A percentile compares a stretch with the other conserved stretches of the same genome.
These are phyloP conservation scores for Cercospora sojina DNA, from an alignment of 2,329 filamentous ascomycete genomes.

Conservation along the genomic window DNA sequence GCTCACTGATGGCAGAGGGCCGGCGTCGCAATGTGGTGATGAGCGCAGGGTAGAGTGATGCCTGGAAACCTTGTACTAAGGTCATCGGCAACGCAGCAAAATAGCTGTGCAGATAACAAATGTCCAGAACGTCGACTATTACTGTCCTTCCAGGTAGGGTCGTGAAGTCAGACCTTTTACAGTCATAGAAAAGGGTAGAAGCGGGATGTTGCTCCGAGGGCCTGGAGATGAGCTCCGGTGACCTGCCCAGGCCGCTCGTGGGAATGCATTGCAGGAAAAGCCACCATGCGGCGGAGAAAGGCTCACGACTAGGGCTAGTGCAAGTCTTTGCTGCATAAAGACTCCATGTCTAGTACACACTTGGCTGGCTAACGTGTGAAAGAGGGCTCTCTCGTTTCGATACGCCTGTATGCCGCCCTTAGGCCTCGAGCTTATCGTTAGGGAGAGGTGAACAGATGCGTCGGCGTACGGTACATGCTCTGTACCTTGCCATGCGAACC, in stretches of 20 bases:
- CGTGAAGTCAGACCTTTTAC: not conserved
- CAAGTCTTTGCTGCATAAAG: not conserved
- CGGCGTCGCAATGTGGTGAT: not conserved
- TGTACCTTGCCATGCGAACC: not conserved
- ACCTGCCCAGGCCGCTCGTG: not conserved
- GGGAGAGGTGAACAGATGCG: not conserved
- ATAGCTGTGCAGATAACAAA: not conserved
- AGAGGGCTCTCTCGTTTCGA: not conserved
- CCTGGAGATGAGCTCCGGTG: not conserved
- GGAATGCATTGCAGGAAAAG: not conserved
- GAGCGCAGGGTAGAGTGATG: not conserved
- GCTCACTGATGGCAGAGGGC: not conserved
- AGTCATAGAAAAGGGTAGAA: not conserved
- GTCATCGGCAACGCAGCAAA: not conserved
- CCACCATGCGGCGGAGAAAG: conserved; percentile 1
- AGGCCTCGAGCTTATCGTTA: not conserved
- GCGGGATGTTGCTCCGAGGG: not conserved
- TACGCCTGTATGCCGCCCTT: not conserved
- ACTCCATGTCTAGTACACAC: not conserved
- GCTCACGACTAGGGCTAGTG: not conserved
- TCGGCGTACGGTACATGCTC: not conserved
- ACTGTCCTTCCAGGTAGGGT: not conserved
- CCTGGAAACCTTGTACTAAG: not conserved
- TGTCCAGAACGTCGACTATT: not conserved
- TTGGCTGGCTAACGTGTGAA: not conserved